Evolutionary conservation across 2,329 filamentous ascomycete species (phyloP).

Genomic region (Fusarium marasasianum): DNA sequence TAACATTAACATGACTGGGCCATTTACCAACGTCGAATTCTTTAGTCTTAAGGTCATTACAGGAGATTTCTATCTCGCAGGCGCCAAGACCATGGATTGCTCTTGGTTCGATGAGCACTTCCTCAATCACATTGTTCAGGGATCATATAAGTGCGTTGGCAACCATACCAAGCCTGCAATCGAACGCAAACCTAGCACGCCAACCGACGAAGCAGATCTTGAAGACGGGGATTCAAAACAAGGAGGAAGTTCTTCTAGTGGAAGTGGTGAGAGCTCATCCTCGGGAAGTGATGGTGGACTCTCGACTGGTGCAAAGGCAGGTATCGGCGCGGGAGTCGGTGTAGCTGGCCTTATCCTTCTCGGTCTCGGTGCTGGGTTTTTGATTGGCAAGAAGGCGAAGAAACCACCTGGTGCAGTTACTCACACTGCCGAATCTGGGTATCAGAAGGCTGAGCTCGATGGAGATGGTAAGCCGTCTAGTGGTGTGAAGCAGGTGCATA

Average conservation of each 20-base stretch:
- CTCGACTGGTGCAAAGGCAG: not conserved
- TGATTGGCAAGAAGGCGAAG: not conserved
- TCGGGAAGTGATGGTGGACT: not conserved
- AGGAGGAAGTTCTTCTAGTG: not conserved
- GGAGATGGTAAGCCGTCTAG: rapidly evolving
- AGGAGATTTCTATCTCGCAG: rapidly evolving
- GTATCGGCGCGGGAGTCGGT: not conserved
- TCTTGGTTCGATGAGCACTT: not conserved
- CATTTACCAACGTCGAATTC: not conserved
- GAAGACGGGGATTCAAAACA: rapidly evolving
- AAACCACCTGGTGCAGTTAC: rapidly evolving
- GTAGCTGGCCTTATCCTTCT: not conserved
- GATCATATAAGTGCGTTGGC: not conserved
- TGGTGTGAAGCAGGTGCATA: not conserved
- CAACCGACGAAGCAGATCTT: not conserved
- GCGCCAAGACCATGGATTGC: not conserved
- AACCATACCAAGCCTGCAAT: not conserved
- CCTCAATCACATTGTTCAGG: not conserved
- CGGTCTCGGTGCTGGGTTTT: not conserved
- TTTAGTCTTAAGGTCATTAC: not conserved
- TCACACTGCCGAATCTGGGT: too few relatives aligned
- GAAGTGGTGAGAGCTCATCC: rapidly evolving
- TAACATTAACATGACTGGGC: not conserved
- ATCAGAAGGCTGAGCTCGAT: not conserved
- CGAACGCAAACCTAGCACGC: not conserved